phyloP scores from a whole-genome alignment of 2,329 filamentous ascomycete genomes.

The Arthroderma uncinatum region DNA sequence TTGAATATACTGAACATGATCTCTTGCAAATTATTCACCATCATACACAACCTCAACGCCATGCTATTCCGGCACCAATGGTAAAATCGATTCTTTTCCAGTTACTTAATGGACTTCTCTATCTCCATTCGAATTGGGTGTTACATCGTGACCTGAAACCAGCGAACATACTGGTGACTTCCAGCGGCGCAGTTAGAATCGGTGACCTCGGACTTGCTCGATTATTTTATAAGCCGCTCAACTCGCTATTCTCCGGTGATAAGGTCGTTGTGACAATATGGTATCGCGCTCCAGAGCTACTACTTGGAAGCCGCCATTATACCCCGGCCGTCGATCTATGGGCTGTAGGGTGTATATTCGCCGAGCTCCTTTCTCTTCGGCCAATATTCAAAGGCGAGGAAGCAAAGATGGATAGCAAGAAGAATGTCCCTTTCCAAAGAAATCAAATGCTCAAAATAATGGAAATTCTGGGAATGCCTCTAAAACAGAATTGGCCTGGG shows the following conservation, averaged over 20 bases:
- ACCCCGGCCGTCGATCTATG: constrained; percentile 95
- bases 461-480: constrained; percentile 86
- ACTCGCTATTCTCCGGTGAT: constrained; percentile 83
- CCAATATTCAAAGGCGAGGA: constrained; percentile 99
- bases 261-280: constrained; percentile 99
- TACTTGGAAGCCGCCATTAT: constrained; percentile 89
- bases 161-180: constrained; percentile 98
- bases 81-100: constrained; percentile 95
- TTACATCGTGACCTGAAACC: constrained; percentile 94
- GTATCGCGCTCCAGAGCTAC: constrained; percentile 90
- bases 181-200: constrained; percentile 78
- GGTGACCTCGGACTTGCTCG: constrained; percentile 87
- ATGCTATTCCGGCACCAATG: constrained; percentile 76
- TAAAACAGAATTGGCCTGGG: constrained; percentile 78
- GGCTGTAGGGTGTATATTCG: constrained; percentile 97
- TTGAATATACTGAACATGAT: constrained; percentile 97
- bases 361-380: constrained; percentile 75
- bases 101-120: constrained; percentile 85
- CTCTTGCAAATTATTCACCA: constrained; percentile 96
- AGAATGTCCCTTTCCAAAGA: constrained; percentile 90
- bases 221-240: constrained; percentile 85
- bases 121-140: constrained; percentile 94
- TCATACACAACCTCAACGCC: constrained; percentile 77
- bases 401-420: constrained; percentile 97
- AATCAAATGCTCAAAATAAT: constrained; percentile 99